A percentile compares a stretch with the other conserved stretches of the same genome.
phyloP scores from a whole-genome alignment of 495 filamentous ascomycete genomes.

The Talaromyces ruber region DNA sequence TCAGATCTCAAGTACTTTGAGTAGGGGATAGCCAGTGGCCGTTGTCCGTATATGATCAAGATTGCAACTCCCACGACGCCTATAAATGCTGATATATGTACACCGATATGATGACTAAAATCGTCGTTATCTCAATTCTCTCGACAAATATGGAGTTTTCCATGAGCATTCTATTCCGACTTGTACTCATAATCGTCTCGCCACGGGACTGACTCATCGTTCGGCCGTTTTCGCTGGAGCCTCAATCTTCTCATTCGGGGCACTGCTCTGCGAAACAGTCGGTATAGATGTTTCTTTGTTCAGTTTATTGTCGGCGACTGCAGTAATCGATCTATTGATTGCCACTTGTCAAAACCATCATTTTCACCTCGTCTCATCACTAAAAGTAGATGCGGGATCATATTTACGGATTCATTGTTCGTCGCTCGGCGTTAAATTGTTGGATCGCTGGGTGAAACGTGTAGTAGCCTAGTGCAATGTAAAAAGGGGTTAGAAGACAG shows the following conservation, averaged over 20 bases:
- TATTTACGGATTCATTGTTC: not conserved
- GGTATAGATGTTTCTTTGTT: not conserved
- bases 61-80: not conserved
- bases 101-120: not conserved
- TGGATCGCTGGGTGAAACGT: slow-evolving; percentile 19
- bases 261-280: not conserved
- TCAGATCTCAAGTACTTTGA: too few species aligned
- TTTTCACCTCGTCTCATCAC: not conserved
- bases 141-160: not conserved
- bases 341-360: not conserved
- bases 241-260: not conserved
- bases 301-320: not conserved
- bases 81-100: not conserved
- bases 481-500: not conserved
- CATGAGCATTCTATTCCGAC: not conserved
- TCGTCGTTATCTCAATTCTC: not conserved
- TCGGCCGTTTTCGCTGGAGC: not conserved
- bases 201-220: not conserved
- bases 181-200: not conserved
- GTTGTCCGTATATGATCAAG: not conserved
- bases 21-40: not conserved
- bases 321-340: slow-evolving; percentile 8
- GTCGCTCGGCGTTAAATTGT: slow-evolving; percentile 7
- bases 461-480: slow-evolving; percentile 18
- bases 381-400: not conserved